phyloP scores from a whole-genome alignment of 345 rosid genomes.

The Camelina laxa region DNA sequence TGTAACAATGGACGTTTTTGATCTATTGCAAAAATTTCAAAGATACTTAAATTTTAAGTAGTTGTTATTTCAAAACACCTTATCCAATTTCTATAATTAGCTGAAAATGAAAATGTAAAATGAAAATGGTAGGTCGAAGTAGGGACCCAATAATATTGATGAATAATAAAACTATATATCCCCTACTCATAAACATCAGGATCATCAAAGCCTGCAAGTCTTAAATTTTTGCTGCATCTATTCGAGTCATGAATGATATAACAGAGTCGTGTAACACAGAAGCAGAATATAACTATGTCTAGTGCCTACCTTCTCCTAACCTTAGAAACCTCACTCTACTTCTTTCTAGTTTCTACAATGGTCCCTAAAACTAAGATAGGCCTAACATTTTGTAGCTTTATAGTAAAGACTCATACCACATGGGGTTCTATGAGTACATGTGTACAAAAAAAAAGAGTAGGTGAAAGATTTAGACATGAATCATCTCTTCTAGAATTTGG shows the following conservation, averaged over 20 bases:
- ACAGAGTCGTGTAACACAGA: slow-evolving; percentile 30
- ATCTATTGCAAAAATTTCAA: not conserved
- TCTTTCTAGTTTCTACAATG: slow-evolving; percentile 38
- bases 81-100: not conserved
- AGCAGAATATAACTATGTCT: slow-evolving; percentile 32
- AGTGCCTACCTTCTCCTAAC: slow-evolving; percentile 34
- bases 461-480: slow-evolving; percentile 39
- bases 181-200: slow-evolving; percentile 27
- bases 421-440: slow-evolving; percentile 29
- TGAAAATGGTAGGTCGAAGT: slow-evolving; percentile 35
- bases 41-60: slow-evolving; percentile 8
- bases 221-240: slow-evolving; percentile 22
- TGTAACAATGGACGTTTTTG: not conserved
- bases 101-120: not conserved
- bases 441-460: slow-evolving; percentile 20
- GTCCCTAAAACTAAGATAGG: slow-evolving; percentile 40
- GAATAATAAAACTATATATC: slow-evolving; percentile 13
- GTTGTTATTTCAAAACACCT: slow-evolving; percentile 12
- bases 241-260: slow-evolving; percentile 5
- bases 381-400: slow-evolving; percentile 38
- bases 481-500: slow-evolving; percentile 32
- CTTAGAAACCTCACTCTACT: slow-evolving; percentile 36
- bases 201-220: slow-evolving; percentile 33
- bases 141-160: slow-evolving; percentile 25
- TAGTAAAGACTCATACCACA: slow-evolving; percentile 34